Conservation (phyloP, 805 yeast genomes). For the Nakazawaea populi region DNA sequence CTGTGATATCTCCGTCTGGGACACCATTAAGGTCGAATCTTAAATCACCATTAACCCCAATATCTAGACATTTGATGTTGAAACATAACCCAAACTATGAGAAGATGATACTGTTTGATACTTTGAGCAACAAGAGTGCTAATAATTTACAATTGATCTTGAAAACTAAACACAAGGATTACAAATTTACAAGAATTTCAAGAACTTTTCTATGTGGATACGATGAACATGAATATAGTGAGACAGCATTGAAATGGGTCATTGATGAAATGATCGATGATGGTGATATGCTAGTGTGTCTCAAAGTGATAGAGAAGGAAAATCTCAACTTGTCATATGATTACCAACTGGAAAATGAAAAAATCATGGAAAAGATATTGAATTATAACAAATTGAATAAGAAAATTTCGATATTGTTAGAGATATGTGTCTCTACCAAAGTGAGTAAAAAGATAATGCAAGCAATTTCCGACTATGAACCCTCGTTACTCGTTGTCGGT, state of each 20-base stretch:
- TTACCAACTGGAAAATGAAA: slow-evolving; percentile 29
- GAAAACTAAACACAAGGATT: slow-evolving; percentile 30
- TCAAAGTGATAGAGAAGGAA: slow-evolving; percentile 34
- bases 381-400: slow-evolving; percentile 27
- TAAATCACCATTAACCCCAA: slow-evolving; percentile 2
- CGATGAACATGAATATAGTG: slow-evolving; percentile 35
- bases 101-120: slow-evolving; percentile 35
- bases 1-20: neutral
- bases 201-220: slow-evolving; percentile 39
- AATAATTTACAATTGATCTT: slow-evolving; percentile 30
- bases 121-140: slow-evolving; percentile 29
- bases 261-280: slow-evolving; percentile 36
- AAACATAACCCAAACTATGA: slow-evolving; percentile 10
- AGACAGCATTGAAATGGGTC: slow-evolving; percentile 39
- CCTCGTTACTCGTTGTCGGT: slow-evolving; percentile 39
- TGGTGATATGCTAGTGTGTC: slow-evolving; percentile 39
- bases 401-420: slow-evolving; percentile 35
- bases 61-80: neutral
- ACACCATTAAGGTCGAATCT: slow-evolving; percentile 5
- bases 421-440: slow-evolving; percentile 28
- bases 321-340: slow-evolving; percentile 14
- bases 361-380: slow-evolving; percentile 25
- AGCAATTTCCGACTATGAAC: slow-evolving; percentile 39
- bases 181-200: slow-evolving; percentile 27
- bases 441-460: slow-evolving; percentile 33